Percentiles rank a stretch among this genome's conserved stretches.
phyloP scores from a whole-genome alignment of 2,329 filamentous ascomycete species.

The Talaromyces rugulosus region DNA sequence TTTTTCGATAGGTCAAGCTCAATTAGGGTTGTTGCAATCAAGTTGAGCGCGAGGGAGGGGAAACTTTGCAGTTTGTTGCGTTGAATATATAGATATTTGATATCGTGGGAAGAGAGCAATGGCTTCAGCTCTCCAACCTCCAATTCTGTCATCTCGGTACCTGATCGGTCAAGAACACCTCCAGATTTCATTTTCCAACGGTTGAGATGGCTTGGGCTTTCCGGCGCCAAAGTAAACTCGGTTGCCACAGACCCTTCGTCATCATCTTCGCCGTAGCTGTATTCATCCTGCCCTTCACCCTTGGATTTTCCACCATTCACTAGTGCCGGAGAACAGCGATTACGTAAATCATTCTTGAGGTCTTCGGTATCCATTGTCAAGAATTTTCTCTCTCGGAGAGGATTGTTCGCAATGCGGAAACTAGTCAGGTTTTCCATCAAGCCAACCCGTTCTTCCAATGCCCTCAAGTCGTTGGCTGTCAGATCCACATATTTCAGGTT shows the following conservation, averaged over 20 bases:
- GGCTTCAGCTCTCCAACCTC: constrained; percentile 44
- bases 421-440: constrained; percentile 73
- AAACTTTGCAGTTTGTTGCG: constrained; percentile 71
- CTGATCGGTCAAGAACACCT: constrained; percentile 63
- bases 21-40: constrained; percentile 67
- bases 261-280: constrained; percentile 19
- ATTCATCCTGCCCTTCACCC: not conserved
- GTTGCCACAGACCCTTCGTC: constrained; percentile 37
- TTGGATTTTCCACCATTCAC: not conserved
- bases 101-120: constrained; percentile 43
- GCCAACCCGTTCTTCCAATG: constrained; percentile 71
- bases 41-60: constrained; percentile 62
- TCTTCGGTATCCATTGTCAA: constrained; percentile 74
- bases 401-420: constrained; percentile 81
- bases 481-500: constrained; percentile 76
- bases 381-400: constrained; percentile 82
- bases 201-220: constrained; percentile 34
- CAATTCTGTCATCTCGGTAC: constrained; percentile 57
- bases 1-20: constrained; percentile 74
- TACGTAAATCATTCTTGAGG: constrained; percentile 68
- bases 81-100: constrained; percentile 63
- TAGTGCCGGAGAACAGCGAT: constrained; percentile 53
- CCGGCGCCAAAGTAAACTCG: constrained; percentile 40
- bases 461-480: constrained; percentile 75
- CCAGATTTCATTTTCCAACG: constrained; percentile 36